Percentiles rank a stretch among this genome's conserved stretches.
Evolutionary conservation across 805 yeast species (phyloP).

Genomic region (Candida odintsovae): DNA sequence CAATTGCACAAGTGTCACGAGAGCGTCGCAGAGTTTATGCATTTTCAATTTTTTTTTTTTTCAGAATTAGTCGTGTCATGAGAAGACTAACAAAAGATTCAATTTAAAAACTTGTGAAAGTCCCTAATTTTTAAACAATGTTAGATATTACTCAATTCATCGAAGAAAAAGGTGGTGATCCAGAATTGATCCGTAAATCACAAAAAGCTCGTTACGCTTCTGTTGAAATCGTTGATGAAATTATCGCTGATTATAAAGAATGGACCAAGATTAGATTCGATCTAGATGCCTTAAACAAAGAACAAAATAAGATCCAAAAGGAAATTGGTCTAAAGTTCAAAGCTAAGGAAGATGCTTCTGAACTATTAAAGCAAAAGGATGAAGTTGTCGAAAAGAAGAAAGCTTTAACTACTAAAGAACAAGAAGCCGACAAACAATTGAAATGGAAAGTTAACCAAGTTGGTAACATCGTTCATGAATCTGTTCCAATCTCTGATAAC

Average conservation of each 20-base stretch:
- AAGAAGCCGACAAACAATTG: conserved; percentile 69
- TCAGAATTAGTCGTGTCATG: background rate
- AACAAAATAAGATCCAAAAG: conserved; percentile 84
- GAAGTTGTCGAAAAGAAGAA: conserved; percentile 65
- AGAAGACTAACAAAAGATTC: background rate
- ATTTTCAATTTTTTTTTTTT: background rate
- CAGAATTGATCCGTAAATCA: conserved; percentile 79
- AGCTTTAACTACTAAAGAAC: conserved; percentile 59
- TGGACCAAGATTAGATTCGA: conserved; percentile 92
- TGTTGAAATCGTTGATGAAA: conserved; percentile 94
- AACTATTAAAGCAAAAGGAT: conserved; percentile 77
- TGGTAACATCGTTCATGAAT: conserved; percentile 91
- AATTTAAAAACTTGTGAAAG: background rate
- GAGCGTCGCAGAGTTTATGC: background rate
- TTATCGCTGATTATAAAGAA: conserved; percentile 81
- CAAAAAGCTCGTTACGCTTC: conserved; percentile 93
- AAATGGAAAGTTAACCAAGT: conserved; percentile 79
- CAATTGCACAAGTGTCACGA: background rate
- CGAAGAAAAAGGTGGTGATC: conserved; percentile 96
- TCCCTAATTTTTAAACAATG: conserved; percentile 39
- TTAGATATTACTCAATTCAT: conserved; percentile 89
- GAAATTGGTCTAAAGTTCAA: conserved; percentile 89
- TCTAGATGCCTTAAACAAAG: conserved; percentile 85
- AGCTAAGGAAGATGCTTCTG: conserved; percentile 91
- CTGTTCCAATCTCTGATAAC: conserved; percentile 80